Conservation (phyloP, 345 rosid genomes). For the Erodium maritimum region DNA sequence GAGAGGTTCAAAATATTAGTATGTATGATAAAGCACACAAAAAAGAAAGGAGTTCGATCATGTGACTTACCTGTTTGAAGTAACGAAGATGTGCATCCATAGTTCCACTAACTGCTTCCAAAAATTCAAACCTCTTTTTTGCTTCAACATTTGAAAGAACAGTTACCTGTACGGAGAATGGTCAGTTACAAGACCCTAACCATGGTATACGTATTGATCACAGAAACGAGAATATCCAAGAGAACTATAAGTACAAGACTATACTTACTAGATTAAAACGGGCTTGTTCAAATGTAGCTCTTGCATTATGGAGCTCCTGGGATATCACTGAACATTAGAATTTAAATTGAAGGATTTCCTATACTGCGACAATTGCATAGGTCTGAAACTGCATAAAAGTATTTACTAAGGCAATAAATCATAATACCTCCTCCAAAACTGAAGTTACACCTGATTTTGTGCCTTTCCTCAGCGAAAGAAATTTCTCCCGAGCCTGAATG, state of each 20-base stretch:
- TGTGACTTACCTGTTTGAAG: slow-evolving; percentile 64
- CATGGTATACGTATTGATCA: neutral
- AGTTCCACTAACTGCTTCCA: slow-evolving; percentile 97
- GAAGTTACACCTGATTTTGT: slow-evolving; percentile 61
- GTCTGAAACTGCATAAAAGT: slow-evolving; percentile 2
- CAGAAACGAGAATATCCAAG: neutral
- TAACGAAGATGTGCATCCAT: slow-evolving; percentile 99
- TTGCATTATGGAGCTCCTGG: slow-evolving; percentile 85
- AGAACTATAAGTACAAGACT: neutral
- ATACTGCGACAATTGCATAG: neutral
- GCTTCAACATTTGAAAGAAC: slow-evolving; percentile 94
- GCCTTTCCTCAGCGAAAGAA: slow-evolving; percentile 87
- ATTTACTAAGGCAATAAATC: slow-evolving; percentile 3
- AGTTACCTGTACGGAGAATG: slow-evolving; percentile 45
- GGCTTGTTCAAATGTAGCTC: slow-evolving; percentile 90
- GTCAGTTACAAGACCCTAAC: slow-evolving; percentile 6
- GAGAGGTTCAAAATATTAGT: slow-evolving; percentile 3
- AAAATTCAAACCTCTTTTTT: slow-evolving; percentile 88
- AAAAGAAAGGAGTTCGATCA: slow-evolving; percentile 9
- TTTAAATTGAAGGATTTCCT: slow-evolving; percentile 2
- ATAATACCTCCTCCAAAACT: slow-evolving; percentile 70
- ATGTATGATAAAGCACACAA: slow-evolving; percentile 4
- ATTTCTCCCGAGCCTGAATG: slow-evolving; percentile 88
- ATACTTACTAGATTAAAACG: slow-evolving; percentile 71
- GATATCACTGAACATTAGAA: slow-evolving; percentile 14